Conservation (phyloP, 768 basidiomycete genomes). For the Rhodotorula kratochvilovae region DNA sequence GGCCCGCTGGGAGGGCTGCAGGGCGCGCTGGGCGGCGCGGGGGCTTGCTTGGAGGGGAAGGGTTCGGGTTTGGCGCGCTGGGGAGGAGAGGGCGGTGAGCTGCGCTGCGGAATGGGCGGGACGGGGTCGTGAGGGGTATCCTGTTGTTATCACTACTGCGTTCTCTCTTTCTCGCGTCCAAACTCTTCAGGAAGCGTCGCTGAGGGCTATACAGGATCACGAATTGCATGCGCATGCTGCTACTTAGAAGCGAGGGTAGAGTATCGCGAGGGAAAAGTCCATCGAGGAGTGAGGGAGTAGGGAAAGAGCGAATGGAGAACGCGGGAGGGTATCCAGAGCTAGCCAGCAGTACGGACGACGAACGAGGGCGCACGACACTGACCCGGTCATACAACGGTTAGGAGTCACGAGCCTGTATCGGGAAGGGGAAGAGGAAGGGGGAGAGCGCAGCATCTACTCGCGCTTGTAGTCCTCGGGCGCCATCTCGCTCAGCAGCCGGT, state of each 20-base stretch:
- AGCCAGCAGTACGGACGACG: too few relatives aligned
- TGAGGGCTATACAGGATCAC: too few relatives aligned
- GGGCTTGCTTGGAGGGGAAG: background rate
- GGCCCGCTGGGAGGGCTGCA: background rate
- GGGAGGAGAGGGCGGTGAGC: background rate
- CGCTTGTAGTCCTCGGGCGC: constrained; percentile 7
- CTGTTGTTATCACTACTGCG: too few relatives aligned
- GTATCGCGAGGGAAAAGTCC: too few relatives aligned
- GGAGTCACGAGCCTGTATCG: too few relatives aligned
- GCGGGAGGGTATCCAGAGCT: background rate
- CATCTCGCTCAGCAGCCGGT: constrained; percentile 36
- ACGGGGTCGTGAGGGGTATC: too few relatives aligned
- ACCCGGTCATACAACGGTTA: background rate
- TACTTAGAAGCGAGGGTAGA: too few relatives aligned
- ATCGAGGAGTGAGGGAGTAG: too few relatives aligned
- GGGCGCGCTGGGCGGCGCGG: constrained; percentile 1
- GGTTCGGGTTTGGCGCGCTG: background rate
- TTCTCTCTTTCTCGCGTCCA: too few relatives aligned
- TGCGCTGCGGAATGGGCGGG: too few relatives aligned
- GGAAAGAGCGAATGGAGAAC: background rate
- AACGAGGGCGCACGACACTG: background rate
- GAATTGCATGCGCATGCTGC: too few relatives aligned
- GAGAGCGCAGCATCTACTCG: background rate
- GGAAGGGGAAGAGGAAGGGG: background rate
- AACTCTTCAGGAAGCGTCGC: too few relatives aligned